Evolutionary conservation across 805 yeast genomes (phyloP), one percentile per base, ranked within the genome.

Genomic region (Candida schatavii): DNA sequence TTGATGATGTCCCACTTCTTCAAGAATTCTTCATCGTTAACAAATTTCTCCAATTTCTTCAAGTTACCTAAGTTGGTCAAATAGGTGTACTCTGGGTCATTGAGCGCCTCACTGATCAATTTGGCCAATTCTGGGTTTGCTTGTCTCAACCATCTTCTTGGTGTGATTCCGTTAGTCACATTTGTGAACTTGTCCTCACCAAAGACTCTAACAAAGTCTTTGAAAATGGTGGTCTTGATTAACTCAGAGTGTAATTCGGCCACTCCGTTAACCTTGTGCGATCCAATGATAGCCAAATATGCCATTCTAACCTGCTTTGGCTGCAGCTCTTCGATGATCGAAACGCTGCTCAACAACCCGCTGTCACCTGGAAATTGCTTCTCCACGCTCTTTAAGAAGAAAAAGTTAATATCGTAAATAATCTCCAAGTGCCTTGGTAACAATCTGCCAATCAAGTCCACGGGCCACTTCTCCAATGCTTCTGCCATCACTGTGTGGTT

Each of bases 401-500:
- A 75, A 66, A 79, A 75, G 66, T 89, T 89, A 64, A 89, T 84
- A 46, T 86, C 91, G 62, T 86, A 89, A 55, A 90, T 83, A 54
- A 89, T 85, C 65, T 89, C 95, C 70, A 89, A 68, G 66, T 89
- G 97, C 64, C 97, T 80, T 46, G 97, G 97, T 50, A 89, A 76
- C 61, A 89, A 66, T 54, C 77, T 81, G 35, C 85, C 87, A 48
- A 89, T 69, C 50, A 89, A 70, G 42, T 85, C 85, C 44, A 90
- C 82, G 6, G 96, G 95, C 97, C 97, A 89, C 68, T 87, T 90
- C 70, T 89, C 97, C 48, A 90, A 74, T 18, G 97, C 97, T 72
- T 89, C 97, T 46, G 83, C 83, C 88, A 89, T 83, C 35, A 89
- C 97, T 1, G 97, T 89, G 64, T 89, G 97, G 65, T 89, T 89